Base-by-base conservation (phyloP, 208 protist genomes). In the Phytomonas sp. region DNA sequence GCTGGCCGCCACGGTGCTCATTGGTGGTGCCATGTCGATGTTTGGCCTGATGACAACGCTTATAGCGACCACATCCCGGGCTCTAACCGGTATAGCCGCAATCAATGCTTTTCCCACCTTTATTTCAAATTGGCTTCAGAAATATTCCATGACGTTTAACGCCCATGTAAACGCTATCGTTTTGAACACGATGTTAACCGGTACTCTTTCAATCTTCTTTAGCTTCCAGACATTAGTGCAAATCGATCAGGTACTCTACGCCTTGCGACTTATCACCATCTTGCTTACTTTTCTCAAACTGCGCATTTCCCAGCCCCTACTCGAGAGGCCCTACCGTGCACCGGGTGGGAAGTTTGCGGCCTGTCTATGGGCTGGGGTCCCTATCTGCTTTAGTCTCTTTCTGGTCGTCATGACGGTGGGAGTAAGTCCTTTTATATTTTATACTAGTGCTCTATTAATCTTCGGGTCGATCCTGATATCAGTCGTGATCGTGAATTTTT, bases 211-310 rank as follows among this genome's bases (percentile, higher is more conserved):
- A 30, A 70, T 93, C 11, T 81, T 29, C 40, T 77, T 95, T 4
- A 84, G 82, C 14, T 95, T 95, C 77, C 77, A 90, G 66, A 90
- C 81, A 2, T 69, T 95, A 0, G 91, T 95, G 60, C 74, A 89
- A 70, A 40, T 95, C 0, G 91, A 95, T 63, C 91, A 95, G 75
- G 79, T 95, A 40, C 79, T 95, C 29, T 95, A 95, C 67, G 83
- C 88, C 14, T 63, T 95, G 67, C 78, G 91, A 19, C 81, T 95
- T 62, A 86, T 92, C 62, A 73, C 78, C 6, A 90, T 93, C 71
- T 84, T 95, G 31, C 56, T 82, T 3, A 77, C 84, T 1, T 93
- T 95, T 66, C 45, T 95, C 30, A 78, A 83, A 63, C 73, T 95
- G 30, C 91, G 91, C 33, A 45, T 85, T 16, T 70, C 67, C 26